Base-by-base conservation (phyloP, 441 rosid genomes). In the Adansonia rubrostipa region DNA sequence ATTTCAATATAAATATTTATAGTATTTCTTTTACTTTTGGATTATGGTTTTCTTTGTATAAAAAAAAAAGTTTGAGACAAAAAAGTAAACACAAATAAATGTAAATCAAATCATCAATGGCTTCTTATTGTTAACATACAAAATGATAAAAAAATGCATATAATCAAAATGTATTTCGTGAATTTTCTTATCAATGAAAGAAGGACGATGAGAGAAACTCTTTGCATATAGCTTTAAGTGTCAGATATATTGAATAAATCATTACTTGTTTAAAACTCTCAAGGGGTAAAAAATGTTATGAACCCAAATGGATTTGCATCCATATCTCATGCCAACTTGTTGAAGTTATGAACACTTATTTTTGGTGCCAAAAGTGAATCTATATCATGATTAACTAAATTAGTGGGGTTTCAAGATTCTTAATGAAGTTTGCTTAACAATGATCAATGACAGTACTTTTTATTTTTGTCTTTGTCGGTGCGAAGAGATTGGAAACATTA, bases 371-470 rank as follows among this genome's bases (percentile, higher is more conserved):
- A 40, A 40, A 40, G 44, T 4, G 44, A 40, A 40, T 40, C 4
- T 40, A 40, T 40, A 40, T 40, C 6, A 40, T 40, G 44, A 40
- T 40, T 4, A 40, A 40, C 44, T 40, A 40, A 40, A 40, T 40
- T 40, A 40, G 44, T 40, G 44, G 44, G 44, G 44, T 40, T 4
- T 40, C 44, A 22, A 60, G 40, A 9, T 60, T 60, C 40, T 13
- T n/a, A 61, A 40, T 77, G 44, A 4, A 5, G 44, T 40, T 5
- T 28, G 62, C 9, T 61, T 58, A 79, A 76, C 56, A 22, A 17
- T 28, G 36, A 28, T 28, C 36, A 1, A 28, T 1, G 2, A 28
- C 36, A 28, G 2, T 28, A 24, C 11, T 9, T 40, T 40, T 40
- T 45, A 8, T 6, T 22, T 22, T 61, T 5, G 67, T 62, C 42